Percentiles rank a stretch among this genome's conserved stretches.
Evolutionary conservation across 345 rosid genomes (phyloP).

Genomic region (Syzygium oleosum): DNA sequence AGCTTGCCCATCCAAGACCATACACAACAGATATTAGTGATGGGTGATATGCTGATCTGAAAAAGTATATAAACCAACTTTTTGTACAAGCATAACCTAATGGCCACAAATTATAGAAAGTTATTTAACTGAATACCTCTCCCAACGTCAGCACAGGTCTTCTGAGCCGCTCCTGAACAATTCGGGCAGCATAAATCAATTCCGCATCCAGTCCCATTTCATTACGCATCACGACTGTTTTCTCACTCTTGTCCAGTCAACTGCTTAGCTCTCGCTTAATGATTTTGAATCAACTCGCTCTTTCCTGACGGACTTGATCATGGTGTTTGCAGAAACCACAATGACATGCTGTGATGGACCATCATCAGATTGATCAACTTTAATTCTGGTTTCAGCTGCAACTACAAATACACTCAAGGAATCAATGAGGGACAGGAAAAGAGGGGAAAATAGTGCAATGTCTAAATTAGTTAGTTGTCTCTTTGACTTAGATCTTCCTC

Average conservation of each 20-base stretch:
- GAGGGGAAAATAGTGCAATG: background rate
- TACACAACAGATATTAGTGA: background rate
- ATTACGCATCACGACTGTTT: background rate
- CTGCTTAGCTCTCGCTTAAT: background rate
- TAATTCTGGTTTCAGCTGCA: background rate
- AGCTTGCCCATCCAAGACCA: background rate
- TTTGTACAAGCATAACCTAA: background rate
- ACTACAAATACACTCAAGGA: background rate
- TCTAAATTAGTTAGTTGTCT: background rate
- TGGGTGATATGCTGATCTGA: background rate
- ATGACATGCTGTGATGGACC: background rate
- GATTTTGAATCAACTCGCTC: background rate
- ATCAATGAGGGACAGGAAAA: background rate
- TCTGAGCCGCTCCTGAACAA: background rate
- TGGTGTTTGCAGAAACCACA: background rate
- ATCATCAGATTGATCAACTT: background rate
- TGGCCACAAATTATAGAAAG: background rate
- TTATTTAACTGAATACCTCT: background rate
- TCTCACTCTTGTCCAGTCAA: background rate
- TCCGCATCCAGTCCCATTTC: background rate
- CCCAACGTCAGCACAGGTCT: background rate
- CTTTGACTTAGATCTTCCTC: background rate
- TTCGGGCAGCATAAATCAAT: background rate
- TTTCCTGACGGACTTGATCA: background rate
- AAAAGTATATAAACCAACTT: background rate